Percentiles rank a stretch among this genome's conserved stretches.
Conservation (phyloP, 306 rosid species). For the Cucumis cinereus region DNA sequence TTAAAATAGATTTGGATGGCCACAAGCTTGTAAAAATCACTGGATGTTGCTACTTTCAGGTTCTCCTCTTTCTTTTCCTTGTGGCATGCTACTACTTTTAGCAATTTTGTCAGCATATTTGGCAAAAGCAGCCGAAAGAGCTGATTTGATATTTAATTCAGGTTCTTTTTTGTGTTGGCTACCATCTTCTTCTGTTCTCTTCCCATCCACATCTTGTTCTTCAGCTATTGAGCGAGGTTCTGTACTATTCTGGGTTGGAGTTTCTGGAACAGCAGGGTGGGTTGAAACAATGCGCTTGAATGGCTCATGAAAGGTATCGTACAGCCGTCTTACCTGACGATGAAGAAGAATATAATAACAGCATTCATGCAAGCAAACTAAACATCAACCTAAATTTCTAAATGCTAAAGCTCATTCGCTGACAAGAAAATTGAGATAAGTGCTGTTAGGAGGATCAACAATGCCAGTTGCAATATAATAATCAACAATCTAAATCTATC, state of each 20-base stretch:
- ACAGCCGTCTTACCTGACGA: slow-evolving; percentile 71
- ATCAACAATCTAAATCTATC: background rate
- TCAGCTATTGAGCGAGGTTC: slow-evolving; percentile 31
- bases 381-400: background rate
- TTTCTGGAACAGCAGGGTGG: slow-evolving; percentile 35
- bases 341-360: background rate
- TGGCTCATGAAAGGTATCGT: slow-evolving; percentile 89
- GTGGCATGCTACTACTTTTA: slow-evolving; percentile 25
- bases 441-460: background rate
- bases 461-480: background rate
- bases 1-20: background rate
- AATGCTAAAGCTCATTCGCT: background rate
- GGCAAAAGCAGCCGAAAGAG: slow-evolving; percentile 78
- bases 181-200: slow-evolving; percentile 25
- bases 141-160: slow-evolving; percentile 53
- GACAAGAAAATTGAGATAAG: background rate
- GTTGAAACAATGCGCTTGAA: slow-evolving; percentile 62
- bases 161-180: slow-evolving; percentile 42
- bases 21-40: background rate
- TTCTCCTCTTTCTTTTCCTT: slow-evolving; percentile 30
- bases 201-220: slow-evolving; percentile 20
- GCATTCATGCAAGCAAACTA: background rate
- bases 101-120: slow-evolving; percentile 47
- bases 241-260: slow-evolving; percentile 21
- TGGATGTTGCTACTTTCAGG: slow-evolving; percentile 2